A percentile compares a stretch with the other conserved stretches of the same genome.
phyloP scores from a whole-genome alignment of 1,284 basidiomycete genomes.

The Microbotryomycetes sp. region DNA sequence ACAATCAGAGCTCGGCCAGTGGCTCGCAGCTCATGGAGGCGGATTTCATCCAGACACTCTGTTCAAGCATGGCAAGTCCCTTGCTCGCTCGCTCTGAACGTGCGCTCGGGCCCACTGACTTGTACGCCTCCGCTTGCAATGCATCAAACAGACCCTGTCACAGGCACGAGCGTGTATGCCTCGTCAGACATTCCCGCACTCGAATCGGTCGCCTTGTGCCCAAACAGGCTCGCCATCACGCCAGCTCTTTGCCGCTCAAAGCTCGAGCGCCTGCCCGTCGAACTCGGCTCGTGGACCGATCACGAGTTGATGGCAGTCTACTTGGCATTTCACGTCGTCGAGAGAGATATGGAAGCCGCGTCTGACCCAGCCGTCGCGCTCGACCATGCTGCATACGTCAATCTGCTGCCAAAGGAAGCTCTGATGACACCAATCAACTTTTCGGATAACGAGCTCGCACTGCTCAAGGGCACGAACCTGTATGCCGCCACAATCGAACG shows the following conservation, averaged over 20 bases:
- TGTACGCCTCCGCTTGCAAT: slow-evolving; percentile 3
- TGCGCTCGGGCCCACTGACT: not conserved
- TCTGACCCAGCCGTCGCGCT: slow-evolving; percentile 1
- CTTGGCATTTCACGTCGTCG: slow-evolving; percentile 24
- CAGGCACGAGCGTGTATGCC: slow-evolving; percentile 57
- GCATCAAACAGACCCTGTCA: slow-evolving; percentile 25
- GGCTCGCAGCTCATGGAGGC: slow-evolving; percentile 8
- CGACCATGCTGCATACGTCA: slow-evolving; percentile 53
- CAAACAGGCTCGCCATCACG: slow-evolving; percentile 65
- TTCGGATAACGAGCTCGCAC: slow-evolving; percentile 52
- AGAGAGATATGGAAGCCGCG: not conserved
- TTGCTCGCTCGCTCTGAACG: not conserved
- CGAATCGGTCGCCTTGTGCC: slow-evolving; percentile 59
- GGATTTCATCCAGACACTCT: slow-evolving; percentile 2
- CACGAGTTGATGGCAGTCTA: slow-evolving; percentile 27
- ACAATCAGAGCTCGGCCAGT: slow-evolving; percentile 8
- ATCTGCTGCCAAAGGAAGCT: slow-evolving; percentile 55
- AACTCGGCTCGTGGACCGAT: slow-evolving; percentile 18
- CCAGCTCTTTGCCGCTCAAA: slow-evolving; percentile 50
- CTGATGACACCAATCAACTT: slow-evolving; percentile 74
- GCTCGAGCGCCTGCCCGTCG: slow-evolving; percentile 43
- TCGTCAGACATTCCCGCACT: slow-evolving; percentile 48
- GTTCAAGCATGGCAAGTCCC: slow-evolving; percentile 8
- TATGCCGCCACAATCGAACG: slow-evolving; percentile 54
- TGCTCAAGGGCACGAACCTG: slow-evolving; percentile 68